Percentiles rank a stretch among this genome's conserved stretches.
Evolutionary conservation across 805 yeast genomes (phyloP).

Genomic region (Metschnikowia borealis): DNA sequence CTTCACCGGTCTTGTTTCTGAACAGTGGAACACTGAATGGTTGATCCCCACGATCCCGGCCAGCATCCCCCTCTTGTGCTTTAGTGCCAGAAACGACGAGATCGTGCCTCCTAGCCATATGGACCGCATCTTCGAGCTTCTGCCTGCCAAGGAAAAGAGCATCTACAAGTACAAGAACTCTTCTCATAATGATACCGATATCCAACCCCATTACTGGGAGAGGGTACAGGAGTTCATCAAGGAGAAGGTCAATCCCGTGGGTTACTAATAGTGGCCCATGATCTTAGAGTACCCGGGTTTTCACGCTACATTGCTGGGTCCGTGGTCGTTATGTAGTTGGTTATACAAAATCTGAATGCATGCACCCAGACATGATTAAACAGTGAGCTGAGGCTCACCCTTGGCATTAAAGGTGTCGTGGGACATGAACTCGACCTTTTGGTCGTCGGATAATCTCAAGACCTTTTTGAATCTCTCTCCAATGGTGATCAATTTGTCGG

Average conservation of each 20-base stretch:
- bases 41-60: constrained; percentile 51
- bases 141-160: constrained; percentile 47
- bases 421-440: constrained; percentile 73
- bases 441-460: constrained; percentile 68
- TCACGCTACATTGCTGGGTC: not conserved
- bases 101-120: constrained; percentile 88
- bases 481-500: constrained; percentile 58
- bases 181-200: constrained; percentile 79
- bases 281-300: not conserved
- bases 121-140: constrained; percentile 52
- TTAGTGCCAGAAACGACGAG: constrained; percentile 78
- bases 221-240: constrained; percentile 54
- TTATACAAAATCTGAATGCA: constrained; percentile 12
- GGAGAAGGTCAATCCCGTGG: constrained; percentile 40
- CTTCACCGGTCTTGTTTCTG: constrained; percentile 61
- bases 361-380: constrained; percentile 10
- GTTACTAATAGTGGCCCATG: constrained; percentile 8
- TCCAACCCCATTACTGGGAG: constrained; percentile 77
- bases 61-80: constrained; percentile 60
- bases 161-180: constrained; percentile 56
- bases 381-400: constrained; percentile 25
- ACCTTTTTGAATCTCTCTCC: constrained; percentile 87
- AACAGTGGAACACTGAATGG: constrained; percentile 77
- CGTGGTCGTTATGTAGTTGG: constrained; percentile 17
- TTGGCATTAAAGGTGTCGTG: constrained; percentile 53